These are phyloP conservation scores for Hanseniaspora occidentalis DNA, from an alignment of 805 yeast genomes.

Conservation along the genomic window DNA sequence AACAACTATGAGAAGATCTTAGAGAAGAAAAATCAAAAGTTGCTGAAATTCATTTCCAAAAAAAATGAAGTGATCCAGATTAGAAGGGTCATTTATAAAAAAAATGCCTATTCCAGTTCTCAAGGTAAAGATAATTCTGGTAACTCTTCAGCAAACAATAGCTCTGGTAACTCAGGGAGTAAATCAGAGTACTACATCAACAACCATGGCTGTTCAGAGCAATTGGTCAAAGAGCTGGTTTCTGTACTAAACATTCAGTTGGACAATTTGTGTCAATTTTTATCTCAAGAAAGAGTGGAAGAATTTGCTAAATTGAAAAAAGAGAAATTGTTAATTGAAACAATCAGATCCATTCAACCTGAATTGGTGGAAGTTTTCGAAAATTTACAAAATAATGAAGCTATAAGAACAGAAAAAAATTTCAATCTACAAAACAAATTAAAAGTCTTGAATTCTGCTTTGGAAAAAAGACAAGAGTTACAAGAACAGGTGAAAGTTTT, in stretches of 20 bases:
- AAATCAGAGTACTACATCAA: conserved; percentile 45
- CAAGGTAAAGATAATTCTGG: no score
- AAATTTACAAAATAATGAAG: conserved; percentile 40
- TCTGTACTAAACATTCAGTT: conserved; percentile 59
- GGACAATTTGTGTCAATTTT: conserved; percentile 83
- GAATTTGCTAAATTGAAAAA: conserved; percentile 77
- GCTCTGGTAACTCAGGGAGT: conserved; percentile 24
- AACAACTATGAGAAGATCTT: conserved; percentile 10
- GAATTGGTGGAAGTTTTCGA: conserved; percentile 46
- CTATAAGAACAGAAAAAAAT: conserved; percentile 26
- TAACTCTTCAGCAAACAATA: background rate
- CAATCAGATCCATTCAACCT: conserved; percentile 69
- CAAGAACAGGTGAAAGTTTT: conserved; percentile 27
- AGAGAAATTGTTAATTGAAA: conserved; percentile 59
- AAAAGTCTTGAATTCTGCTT: conserved; percentile 14
- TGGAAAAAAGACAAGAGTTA: conserved; percentile 12
- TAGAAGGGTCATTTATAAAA: conserved; percentile 20
- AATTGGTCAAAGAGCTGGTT: conserved; percentile 33
- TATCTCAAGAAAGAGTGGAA: conserved; percentile 92
- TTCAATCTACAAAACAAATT: conserved; percentile 25
- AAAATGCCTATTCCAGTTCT: no score
- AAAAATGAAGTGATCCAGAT: conserved; percentile 25
- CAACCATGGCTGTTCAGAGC: conserved; percentile 28
- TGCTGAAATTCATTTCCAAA: background rate
- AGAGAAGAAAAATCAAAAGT: conserved; percentile 4